Base-by-base conservation (phyloP, 2,329 filamentous ascomycete species). In the Talaromyces sp. region DNA sequence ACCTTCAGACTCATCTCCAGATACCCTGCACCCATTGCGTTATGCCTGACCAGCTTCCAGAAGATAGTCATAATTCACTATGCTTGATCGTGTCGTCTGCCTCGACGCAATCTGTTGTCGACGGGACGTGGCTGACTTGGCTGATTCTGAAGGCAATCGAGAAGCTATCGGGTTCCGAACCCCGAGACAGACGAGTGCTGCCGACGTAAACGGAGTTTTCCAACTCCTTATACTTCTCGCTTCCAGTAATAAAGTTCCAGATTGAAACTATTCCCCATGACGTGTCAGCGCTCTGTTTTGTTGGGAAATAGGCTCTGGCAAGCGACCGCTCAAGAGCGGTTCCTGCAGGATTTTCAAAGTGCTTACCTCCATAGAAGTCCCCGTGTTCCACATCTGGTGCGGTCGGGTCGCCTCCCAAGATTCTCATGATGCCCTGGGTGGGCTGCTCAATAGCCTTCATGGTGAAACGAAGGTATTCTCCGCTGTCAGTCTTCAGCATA, bases 401-500 rank as follows among this genome's bases (percentile, higher is more conserved):
- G n/a, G 48, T 52, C 9, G 48, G 48, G 16, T 33, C 16, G 8
- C 48, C 48, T 31, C 48, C 48, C 48, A 52, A 33, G 48, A 52
- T 52, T 19, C 27, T 52, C 48, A 52, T 52, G 27, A 52, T 52
- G 48, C 24, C 24, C 16, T 33, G 22, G 16, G 48, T 52, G 3
- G 48, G 48, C 48, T 52, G 48, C 48, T 52, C 48, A 33, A 52
- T 52, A 33, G 48, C 27, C 27, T 52, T 52, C 48, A 52, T 52
- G 8, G 48, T 52, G 13, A 33, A 52, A 33, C 48, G 16, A 19
- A 33, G 48, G 27, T 33, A 13, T 52, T 52, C 48, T 24, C 48
- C 48, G 19, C 27, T 31, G 48, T 33, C 48, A 11, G 48, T 33
- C 27, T 52, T 52, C 48, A 52, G 48, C 24, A 52, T 52, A 33